These are phyloP conservation scores for Pestalotiopsis sp. DNA, from an alignment of 2,329 filamentous ascomycete genomes.

Conservation along the genomic window DNA sequence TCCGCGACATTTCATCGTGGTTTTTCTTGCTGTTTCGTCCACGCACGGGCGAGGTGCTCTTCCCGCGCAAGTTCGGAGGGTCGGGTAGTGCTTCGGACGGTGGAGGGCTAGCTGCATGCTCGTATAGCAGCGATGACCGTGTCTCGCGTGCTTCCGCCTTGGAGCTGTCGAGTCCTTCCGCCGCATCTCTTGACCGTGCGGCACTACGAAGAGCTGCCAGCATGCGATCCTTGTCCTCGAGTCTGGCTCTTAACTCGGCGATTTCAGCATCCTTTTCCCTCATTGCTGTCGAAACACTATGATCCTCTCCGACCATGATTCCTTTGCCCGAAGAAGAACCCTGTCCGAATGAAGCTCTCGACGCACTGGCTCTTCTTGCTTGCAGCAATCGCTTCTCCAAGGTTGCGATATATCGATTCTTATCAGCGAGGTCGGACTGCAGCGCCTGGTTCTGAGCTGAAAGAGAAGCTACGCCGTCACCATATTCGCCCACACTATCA, in stretches of 20 bases:
- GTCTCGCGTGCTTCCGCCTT: slow-evolving; percentile 19
- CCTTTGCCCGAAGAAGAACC: slow-evolving; percentile 57
- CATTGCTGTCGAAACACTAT: slow-evolving; percentile 71
- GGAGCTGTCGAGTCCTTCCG: slow-evolving; percentile 54
- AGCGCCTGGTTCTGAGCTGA: slow-evolving; percentile 87
- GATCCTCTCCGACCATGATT: slow-evolving; percentile 77
- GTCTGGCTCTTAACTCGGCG: slow-evolving; percentile 80
- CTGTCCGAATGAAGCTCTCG: slow-evolving; percentile 78
- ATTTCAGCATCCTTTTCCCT: slow-evolving; percentile 94
- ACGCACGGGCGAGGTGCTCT: slow-evolving; percentile 39
- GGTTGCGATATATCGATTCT: slow-evolving; percentile 94
- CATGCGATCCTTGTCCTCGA: slow-evolving; percentile 97
- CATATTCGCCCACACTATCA: slow-evolving; percentile 72
- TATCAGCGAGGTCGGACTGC: slow-evolving; percentile 93
- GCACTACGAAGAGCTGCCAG: slow-evolving; percentile 82
- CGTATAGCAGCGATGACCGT: slow-evolving; percentile 33
- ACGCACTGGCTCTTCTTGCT: slow-evolving; percentile 86
- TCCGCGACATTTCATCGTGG: slow-evolving; percentile 89
- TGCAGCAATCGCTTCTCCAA: slow-evolving; percentile 91
- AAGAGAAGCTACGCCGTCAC: slow-evolving; percentile 81
- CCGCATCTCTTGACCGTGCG: slow-evolving; percentile 81
- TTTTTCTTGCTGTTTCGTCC: slow-evolving; percentile 65
- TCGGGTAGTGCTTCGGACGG: slow-evolving; percentile 33
- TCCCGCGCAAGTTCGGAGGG: slow-evolving; percentile 26
- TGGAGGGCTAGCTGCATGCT: slow-evolving; percentile 35